These are phyloP conservation scores for Globisporangium polare DNA, from an alignment of 352 stramenopile genomes.

Conservation along the genomic window DNA sequence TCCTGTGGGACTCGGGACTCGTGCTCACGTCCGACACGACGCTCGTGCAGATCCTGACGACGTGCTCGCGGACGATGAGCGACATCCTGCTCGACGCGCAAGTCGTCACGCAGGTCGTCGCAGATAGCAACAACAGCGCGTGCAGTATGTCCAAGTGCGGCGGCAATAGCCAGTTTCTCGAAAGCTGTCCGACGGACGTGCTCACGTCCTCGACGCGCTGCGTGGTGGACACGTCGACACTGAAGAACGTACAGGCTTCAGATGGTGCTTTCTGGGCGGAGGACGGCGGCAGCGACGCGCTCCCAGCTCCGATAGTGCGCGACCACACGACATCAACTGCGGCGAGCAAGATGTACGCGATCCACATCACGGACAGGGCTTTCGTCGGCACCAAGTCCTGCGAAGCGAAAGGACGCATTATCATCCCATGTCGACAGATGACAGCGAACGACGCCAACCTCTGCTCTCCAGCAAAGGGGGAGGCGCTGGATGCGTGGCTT, in stretches of 20 bases:
- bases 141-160: constrained; percentile 34
- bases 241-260: constrained; percentile 22
- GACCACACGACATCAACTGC: constrained; percentile 30
- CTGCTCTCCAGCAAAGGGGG: constrained; percentile 27
- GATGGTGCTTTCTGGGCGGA: constrained; percentile 55
- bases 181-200: constrained; percentile 28
- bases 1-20: constrained; percentile 70
- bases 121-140: constrained; percentile 9
- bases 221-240: constrained; percentile 34
- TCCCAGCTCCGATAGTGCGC: constrained; percentile 49
- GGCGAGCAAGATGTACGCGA: constrained; percentile 40
- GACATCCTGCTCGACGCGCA: constrained; percentile 49
- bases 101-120: constrained; percentile 27
- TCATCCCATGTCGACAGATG: constrained; percentile 61
- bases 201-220: constrained; percentile 37
- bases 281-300: constrained; percentile 44
- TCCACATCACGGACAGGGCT: constrained; percentile 39
- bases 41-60: constrained; percentile 59
- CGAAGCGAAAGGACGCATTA: constrained; percentile 46
- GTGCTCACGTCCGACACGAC: constrained; percentile 34
- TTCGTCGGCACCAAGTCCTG: constrained; percentile 54
- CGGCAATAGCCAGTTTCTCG: constrained; percentile 49
- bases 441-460: constrained; percentile 40
- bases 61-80: constrained; percentile 50
- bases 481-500: constrained; percentile 61